Percentiles rank a stretch among this genome's conserved stretches.
These are phyloP conservation scores for Ceratocystis albifundus DNA, from an alignment of 2,329 filamentous ascomycete genomes.

Conservation along the genomic window DNA sequence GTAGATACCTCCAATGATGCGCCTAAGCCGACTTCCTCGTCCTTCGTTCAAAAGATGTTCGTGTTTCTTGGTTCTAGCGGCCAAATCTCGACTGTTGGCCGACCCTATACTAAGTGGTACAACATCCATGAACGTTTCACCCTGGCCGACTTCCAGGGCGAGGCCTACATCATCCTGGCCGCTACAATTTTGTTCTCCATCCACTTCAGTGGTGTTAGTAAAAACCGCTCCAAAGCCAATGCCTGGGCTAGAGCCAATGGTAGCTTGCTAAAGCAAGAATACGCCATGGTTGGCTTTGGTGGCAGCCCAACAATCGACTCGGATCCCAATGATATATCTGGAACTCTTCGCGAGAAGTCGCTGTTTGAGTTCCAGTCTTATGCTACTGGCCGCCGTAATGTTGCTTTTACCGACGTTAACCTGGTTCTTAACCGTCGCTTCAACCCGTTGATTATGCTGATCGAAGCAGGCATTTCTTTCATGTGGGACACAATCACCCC, in stretches of 20 bases:
- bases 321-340: constrained; percentile 32
- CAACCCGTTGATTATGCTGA: constrained; percentile 55
- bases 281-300: constrained; percentile 73
- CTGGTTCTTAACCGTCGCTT: constrained; percentile 73
- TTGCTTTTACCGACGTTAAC: constrained; percentile 80
- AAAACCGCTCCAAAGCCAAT: constrained; percentile 69
- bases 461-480: constrained; percentile 59
- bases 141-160: constrained; percentile 72
- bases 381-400: constrained; percentile 81
- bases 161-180: constrained; percentile 68
- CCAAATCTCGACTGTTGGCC: constrained; percentile 37
- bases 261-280: constrained; percentile 64
- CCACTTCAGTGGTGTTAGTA: constrained; percentile 68
- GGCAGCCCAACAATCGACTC: constrained; percentile 40
- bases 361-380: constrained; percentile 80
- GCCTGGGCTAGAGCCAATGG: constrained; percentile 69
- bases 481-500: constrained; percentile 65
- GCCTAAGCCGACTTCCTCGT: constrained; percentile 15
- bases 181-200: constrained; percentile 63
- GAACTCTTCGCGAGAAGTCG: constrained; percentile 70
- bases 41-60: constrained; percentile 15
- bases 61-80: constrained; percentile 18
- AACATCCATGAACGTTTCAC: constrained; percentile 85
- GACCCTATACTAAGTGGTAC: constrained; percentile 90
- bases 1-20: not conserved